Base-by-base conservation (phyloP, 106 monocot species). In the Agapanthus africanus region DNA sequence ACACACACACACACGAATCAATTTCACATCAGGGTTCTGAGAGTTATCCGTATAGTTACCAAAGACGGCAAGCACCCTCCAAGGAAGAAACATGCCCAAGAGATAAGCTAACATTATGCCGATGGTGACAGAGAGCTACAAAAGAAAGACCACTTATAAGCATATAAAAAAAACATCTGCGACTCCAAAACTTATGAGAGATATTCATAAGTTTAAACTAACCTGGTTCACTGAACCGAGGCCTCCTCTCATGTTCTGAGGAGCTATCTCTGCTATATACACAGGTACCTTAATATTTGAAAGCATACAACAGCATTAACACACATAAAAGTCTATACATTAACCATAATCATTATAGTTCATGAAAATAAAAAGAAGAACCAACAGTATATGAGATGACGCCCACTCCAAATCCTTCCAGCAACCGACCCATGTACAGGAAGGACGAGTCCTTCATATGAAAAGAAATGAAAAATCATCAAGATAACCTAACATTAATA, bases 221-320 rank as follows among this genome's bases (percentile, higher is more conserved):
- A 95, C 91, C 85, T 91, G 94, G 76, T 91, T 95, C 57, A 95
- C 95, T 33, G 95, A 69, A 23, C 91, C 95, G 59, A 95, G 95
- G 26, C 78, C 77, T 28, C 95, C 95, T 78, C 95, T 91, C 85
- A 88, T 77, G 79, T 95, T 95, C 68, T 91, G 95, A 37, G 95
- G 95, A 76, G 91, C 54, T 40, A 95, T 95, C 79, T 95, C 95
- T 27, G 95, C 95, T 74, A 95, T 95, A 56, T 95, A 95, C 28
- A 91, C 91, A 28, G 91, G 95, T 16, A 95, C 95, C 95, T 95
- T 35, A 50, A 32, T 42, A 76, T 41, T 13, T 4, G 54, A 0
- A 27, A 11, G 36, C 19, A 36, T 2, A 2, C 0, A 37, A 62
- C 7, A 51, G 6, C 23, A 31, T 0, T 34, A 57, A 18, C 22